These are phyloP conservation scores for Pyrenula aspistea DNA, from an alignment of 495 filamentous ascomycete genomes.

Conservation along the genomic window DNA sequence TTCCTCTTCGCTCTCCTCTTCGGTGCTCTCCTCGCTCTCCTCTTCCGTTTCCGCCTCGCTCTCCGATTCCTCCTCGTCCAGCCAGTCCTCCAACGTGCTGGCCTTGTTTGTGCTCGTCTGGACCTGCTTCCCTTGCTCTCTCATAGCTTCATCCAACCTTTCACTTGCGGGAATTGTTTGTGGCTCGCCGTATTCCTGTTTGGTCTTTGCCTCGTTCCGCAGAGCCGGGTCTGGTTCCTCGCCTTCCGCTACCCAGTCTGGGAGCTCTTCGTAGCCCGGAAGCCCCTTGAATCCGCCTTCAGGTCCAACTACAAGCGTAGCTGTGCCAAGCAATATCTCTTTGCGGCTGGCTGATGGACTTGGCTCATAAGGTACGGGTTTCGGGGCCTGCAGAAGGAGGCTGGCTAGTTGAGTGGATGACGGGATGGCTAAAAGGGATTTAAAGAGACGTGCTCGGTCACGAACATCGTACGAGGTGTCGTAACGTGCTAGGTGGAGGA, in stretches of 20 bases:
- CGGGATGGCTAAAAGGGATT: conserved; percentile 64
- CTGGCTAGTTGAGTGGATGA: conserved; percentile 73
- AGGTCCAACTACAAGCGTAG: conserved; percentile 71
- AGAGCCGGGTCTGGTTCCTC: conserved; percentile 66
- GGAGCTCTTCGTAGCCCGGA: conserved; percentile 63
- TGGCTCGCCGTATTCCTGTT: conserved; percentile 11
- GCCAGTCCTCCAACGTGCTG: conserved; percentile 12
- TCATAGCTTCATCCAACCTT: conserved; percentile 45
- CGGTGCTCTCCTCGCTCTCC: conserved; percentile 22
- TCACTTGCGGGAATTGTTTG: conserved; percentile 46
- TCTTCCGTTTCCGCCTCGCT: conserved; percentile 34
- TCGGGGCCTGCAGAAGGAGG: conserved; percentile 81
- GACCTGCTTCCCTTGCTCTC: conserved; percentile 21
- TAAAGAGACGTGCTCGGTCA: conserved; percentile 80
- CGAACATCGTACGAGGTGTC: conserved; percentile 91
- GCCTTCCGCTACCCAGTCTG: conserved; percentile 73
- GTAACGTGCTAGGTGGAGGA: conserved; percentile 75
- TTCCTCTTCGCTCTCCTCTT: conserved; percentile 17
- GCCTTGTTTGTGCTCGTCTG: conserved; percentile 15
- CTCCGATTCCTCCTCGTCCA: conserved; percentile 31
- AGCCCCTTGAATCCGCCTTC: conserved; percentile 59
- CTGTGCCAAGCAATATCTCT: conserved; percentile 65
- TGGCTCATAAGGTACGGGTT: conserved; percentile 78
- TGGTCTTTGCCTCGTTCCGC: conserved; percentile 36
- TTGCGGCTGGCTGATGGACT: conserved; percentile 73